Evolutionary conservation across 2,329 filamentous ascomycete species (phyloP).

Genomic region (Anthostomella pinea): DNA sequence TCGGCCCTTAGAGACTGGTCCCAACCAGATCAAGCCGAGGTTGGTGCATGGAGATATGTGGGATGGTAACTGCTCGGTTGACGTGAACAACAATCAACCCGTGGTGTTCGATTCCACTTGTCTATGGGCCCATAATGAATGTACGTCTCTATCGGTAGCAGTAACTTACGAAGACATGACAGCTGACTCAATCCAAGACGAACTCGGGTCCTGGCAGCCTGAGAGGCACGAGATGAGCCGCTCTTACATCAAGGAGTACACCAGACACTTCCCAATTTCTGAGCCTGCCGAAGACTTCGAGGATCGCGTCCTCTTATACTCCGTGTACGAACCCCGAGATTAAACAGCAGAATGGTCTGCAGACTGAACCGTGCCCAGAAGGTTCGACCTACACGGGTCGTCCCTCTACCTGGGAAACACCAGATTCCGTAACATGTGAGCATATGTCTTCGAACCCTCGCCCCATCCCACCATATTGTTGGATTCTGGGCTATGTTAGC

Average conservation of each 20-base stretch:
- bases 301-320: constrained; percentile 27
- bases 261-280: constrained; percentile 14
- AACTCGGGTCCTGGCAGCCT: constrained; percentile 13
- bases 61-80: constrained; percentile 14
- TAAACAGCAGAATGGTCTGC: neutral
- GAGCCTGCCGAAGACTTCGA: constrained; percentile 26
- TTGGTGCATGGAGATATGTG: constrained; percentile 17
- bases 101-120: constrained; percentile 13
- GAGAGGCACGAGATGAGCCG: constrained; percentile 3
- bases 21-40: constrained; percentile 5
- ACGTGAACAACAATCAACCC: constrained; percentile 1
- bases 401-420: constrained; percentile 9
- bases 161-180: neutral
- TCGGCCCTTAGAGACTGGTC: constrained; percentile 10
- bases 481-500: too few relatives aligned
- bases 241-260: constrained; percentile 18
- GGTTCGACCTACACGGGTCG: constrained; percentile 12
- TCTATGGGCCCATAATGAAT: constrained; percentile 18
- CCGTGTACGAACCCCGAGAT: constrained; percentile 18
- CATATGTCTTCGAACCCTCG: neutral
- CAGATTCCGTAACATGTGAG: constrained; percentile 9
- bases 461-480: constrained; percentile 3
- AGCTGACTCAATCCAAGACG: constrained; percentile 7
- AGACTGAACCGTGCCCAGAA: constrained; percentile 3
- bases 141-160: constrained; percentile 5